These are phyloP conservation scores for Trypanosomatidae sp. DNA, from an alignment of 208 protist genomes.

Conservation along the genomic window DNA sequence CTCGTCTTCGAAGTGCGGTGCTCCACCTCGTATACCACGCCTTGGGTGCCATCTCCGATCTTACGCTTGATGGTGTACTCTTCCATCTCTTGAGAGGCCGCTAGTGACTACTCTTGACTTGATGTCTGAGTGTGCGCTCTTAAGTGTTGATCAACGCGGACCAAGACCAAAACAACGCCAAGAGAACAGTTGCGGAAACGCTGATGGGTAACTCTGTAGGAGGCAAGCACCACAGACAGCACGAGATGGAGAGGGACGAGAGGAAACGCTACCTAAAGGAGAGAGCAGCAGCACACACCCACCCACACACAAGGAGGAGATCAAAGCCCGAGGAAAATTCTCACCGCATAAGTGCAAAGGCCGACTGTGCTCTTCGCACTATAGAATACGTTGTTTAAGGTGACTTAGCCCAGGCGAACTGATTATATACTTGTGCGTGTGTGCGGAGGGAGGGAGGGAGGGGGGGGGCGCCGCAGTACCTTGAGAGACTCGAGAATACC, in stretches of 20 bases:
- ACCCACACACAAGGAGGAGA: background rate
- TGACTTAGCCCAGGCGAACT: background rate
- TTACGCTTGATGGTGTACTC: conserved; percentile 68
- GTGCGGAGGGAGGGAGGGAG: too few species aligned
- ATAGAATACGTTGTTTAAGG: background rate
- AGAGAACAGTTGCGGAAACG: background rate
- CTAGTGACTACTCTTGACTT: background rate
- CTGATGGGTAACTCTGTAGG: background rate
- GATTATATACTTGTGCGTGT: background rate
- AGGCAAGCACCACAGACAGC: background rate
- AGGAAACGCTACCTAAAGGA: conserved; percentile 12
- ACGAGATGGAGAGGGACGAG: background rate
- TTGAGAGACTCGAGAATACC: background rate
- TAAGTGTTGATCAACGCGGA: background rate
- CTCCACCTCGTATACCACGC: conserved; percentile 72
- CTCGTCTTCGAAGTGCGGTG: conserved; percentile 45
- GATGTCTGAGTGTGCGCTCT: background rate
- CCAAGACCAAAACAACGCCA: background rate
- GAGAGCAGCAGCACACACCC: background rate
- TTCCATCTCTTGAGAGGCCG: conserved; percentile 46
- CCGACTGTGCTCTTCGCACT: background rate
- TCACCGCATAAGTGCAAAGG: background rate
- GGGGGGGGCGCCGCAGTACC: background rate
- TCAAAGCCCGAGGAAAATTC: background rate
- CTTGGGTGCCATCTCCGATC: conserved; percentile 82